Percentiles rank a stretch among this genome's conserved stretches.
These are phyloP conservation scores for Spencermartinsiella ligniputridi DNA, from an alignment of 1,139 yeast genomes.

Conservation along the genomic window DNA sequence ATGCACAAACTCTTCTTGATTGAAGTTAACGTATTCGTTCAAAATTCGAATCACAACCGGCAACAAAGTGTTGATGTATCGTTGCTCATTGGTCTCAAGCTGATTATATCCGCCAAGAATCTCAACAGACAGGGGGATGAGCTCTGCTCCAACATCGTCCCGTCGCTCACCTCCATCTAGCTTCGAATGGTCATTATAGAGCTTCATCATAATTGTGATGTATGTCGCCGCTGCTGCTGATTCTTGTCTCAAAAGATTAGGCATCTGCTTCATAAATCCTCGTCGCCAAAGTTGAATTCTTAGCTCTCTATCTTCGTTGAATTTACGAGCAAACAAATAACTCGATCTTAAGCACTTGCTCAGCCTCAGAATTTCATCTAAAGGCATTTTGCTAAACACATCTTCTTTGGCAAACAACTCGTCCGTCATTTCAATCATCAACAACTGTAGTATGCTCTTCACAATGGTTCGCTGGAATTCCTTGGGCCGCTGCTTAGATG, in stretches of 20 bases:
- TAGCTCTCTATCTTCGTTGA: slow-evolving; percentile 84
- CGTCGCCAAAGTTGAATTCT: slow-evolving; percentile 86
- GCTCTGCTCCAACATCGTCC: slow-evolving; percentile 45
- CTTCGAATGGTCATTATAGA: slow-evolving; percentile 65
- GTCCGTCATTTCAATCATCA: slow-evolving; percentile 81
- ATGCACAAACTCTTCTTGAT: slow-evolving; percentile 64
- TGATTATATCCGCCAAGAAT: slow-evolving; percentile 66
- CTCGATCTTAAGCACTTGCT: slow-evolving; percentile 61
- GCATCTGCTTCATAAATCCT: slow-evolving; percentile 87
- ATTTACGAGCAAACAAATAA: slow-evolving; percentile 75
- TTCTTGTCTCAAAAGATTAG: slow-evolving; percentile 88
- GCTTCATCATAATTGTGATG: slow-evolving; percentile 71
- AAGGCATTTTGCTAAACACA: slow-evolving; percentile 69
- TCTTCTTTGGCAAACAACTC: slow-evolving; percentile 68
- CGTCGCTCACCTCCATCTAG: slow-evolving; percentile 31
- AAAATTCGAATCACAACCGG: slow-evolving; percentile 87
- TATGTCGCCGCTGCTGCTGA: slow-evolving; percentile 85
- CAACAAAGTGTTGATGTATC: slow-evolving; percentile 80
- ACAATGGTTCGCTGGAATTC: slow-evolving; percentile 78
- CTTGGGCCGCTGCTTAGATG: slow-evolving; percentile 13
- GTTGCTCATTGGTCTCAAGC: slow-evolving; percentile 66
- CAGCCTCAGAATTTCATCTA: slow-evolving; percentile 53
- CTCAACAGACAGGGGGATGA: slow-evolving; percentile 68
- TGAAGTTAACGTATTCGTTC: slow-evolving; percentile 75
- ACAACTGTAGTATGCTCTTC: slow-evolving; percentile 83